Evolutionary conservation across 2,329 filamentous ascomycete species (phyloP), one percentile per base, ranked within the genome.

Genomic region (Aspergillus candidus): DNA sequence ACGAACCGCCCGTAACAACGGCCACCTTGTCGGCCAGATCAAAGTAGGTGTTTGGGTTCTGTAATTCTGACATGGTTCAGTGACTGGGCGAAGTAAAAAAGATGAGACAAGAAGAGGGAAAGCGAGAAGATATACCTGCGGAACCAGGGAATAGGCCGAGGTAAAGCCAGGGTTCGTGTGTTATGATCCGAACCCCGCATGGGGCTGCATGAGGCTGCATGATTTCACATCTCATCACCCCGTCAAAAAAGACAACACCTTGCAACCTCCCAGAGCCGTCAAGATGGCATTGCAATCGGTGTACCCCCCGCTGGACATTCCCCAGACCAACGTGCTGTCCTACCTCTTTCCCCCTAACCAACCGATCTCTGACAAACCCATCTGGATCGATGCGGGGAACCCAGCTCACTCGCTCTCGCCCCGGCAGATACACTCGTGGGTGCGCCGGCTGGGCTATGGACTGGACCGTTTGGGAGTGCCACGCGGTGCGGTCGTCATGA

Each of bases 301-400:
- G 11, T 48, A 41, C 32, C 34, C 46, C 13, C 15, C 22, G 11
- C 30, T 48, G 12, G 6, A 30, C 12, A 38, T 48, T 18, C 46
- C 46, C 30, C 31, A 38, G 11, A 41, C 38, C 30, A 48, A 48
- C 46, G 32, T 48, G 30, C 46, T 48, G 30, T 38, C 46, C 6
- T 48, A 48, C 32, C 37, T 48, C 33, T 48, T 44, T 38, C 46
- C 46, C 30, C 8, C 41, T 13, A 44, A 41, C 32, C 32, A 44
- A 33, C 43, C 41, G 22, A 34, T 44, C 11, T 44, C 41, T 4
- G 35, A 41, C 35, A 38, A 40, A 8, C 46, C 46, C 8, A 44
- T 48, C 35, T 48, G 46, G 46, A 48, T 48, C 41, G 46, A 48
- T 36, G 41, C 46, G 34, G 27, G 8, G 3, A 35, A 48, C 31